A percentile compares a stretch with the other conserved stretches of the same genome.
phyloP scores from a whole-genome alignment of 2,329 filamentous ascomycete genomes.

The Aspergillus unguis region DNA sequence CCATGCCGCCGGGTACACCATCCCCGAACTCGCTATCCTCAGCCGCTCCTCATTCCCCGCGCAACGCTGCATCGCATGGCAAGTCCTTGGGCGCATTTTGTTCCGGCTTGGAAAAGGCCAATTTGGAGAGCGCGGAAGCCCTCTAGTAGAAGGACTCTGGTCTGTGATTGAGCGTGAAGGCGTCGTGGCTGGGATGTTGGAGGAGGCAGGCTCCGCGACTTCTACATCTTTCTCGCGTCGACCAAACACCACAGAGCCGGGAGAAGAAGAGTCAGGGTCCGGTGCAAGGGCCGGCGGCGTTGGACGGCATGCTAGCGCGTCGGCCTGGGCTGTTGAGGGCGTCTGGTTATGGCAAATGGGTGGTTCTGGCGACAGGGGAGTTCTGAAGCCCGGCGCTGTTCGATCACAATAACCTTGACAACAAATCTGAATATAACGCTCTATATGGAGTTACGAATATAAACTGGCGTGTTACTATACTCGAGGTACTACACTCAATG shows the following conservation, averaged over 20 bases:
- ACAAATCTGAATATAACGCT: too few relatives aligned
- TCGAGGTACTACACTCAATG: too few relatives aligned
- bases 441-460: too few relatives aligned
- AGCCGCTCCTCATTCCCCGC: slow-evolving; percentile 77
- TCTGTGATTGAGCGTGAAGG: slow-evolving; percentile 69
- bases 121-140: slow-evolving; percentile 59
- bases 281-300: slow-evolving; percentile 20
- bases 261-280: slow-evolving; percentile 1
- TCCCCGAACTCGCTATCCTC: slow-evolving; percentile 77
- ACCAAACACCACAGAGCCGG: slow-evolving; percentile 27
- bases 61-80: slow-evolving; percentile 87
- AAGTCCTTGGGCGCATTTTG: slow-evolving; percentile 80
- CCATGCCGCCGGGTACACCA: slow-evolving; percentile 89
- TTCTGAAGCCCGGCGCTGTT: slow-evolving; percentile 35
- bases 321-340: slow-evolving; percentile 82
- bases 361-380: slow-evolving; percentile 47
- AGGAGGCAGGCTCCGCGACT: slow-evolving; percentile 64
- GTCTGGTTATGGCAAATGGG: slow-evolving; percentile 83
- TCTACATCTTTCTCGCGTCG: slow-evolving; percentile 31
- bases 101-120: slow-evolving; percentile 76
- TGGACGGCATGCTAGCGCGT: slow-evolving; percentile 69
- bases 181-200: slow-evolving; percentile 71
- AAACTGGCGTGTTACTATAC: too few relatives aligned
- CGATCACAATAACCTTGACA: slow-evolving; percentile 16
- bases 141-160: slow-evolving; percentile 79